A percentile compares a stretch with the other conserved stretches of the same genome.
phyloP scores from a whole-genome alignment of 768 basidiomycete species.

The Crassisporium funariophilum region DNA sequence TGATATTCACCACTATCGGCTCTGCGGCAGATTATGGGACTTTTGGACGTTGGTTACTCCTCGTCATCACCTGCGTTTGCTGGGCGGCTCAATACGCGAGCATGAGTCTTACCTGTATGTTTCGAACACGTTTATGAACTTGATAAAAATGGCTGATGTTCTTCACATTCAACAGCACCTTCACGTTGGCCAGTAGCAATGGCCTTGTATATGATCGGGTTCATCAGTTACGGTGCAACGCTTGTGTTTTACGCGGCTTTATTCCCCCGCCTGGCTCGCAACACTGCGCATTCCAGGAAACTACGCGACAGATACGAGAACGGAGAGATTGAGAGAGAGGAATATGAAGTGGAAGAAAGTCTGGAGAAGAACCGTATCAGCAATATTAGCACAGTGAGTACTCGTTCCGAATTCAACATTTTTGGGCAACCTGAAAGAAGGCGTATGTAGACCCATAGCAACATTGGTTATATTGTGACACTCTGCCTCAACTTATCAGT shows the following conservation, averaged over 20 bases:
- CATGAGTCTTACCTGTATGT: conserved; percentile 70
- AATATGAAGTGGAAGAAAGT: conserved; percentile 74
- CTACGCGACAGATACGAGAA: conserved; percentile 58
- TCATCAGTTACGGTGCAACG: conserved; percentile 78
- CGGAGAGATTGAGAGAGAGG: conserved; percentile 59
- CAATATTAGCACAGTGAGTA: conserved; percentile 75
- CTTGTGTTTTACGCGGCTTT: conserved; percentile 79
- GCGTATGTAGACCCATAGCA: conserved; percentile 62
- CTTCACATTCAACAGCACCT: conserved; percentile 46
- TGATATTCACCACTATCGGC: conserved; percentile 79
- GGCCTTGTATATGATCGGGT: conserved; percentile 79
- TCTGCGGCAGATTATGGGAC: conserved; percentile 73
- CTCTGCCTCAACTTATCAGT: conserved; percentile 70
- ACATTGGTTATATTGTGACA: conserved; percentile 71
- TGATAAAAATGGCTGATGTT: background rate
- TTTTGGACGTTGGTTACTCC: conserved; percentile 80
- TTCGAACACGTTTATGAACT: background rate
- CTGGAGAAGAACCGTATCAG: conserved; percentile 85
- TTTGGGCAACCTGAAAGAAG: background rate
- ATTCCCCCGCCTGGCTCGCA: conserved; percentile 81
- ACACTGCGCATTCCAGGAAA: conserved; percentile 63
- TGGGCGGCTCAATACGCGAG: conserved; percentile 83
- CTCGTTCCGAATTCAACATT: background rate
- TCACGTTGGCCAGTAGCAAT: conserved; percentile 75
- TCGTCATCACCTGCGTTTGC: conserved; percentile 69